phyloP scores from a whole-genome alignment of 176 grass and related monocot species.

The bread wheat (Triticum aestivum) region DNA sequence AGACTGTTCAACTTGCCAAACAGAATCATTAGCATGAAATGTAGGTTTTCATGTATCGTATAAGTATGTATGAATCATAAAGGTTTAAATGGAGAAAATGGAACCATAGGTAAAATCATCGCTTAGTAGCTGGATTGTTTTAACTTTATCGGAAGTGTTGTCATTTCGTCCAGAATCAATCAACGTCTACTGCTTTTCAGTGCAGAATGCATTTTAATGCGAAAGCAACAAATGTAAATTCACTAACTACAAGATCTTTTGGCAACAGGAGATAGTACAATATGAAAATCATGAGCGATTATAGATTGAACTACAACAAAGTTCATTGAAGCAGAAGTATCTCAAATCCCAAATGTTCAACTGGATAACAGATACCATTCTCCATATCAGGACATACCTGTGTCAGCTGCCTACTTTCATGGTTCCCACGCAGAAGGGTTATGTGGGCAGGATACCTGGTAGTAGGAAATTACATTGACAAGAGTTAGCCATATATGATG shows the following conservation, averaged over 20 bases:
- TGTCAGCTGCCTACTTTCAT: conserved; percentile 97
- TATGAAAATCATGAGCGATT: background rate
- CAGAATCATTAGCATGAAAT: background rate
- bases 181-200: background rate
- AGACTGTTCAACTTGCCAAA: background rate
- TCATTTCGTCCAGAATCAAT: background rate
- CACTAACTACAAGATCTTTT: background rate
- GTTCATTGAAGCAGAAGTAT: background rate
- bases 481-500: conserved; percentile 12
- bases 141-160: background rate
- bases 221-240: background rate
- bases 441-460: conserved; percentile 97
- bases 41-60: background rate
- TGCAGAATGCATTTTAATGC: background rate
- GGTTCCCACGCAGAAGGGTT: conserved; percentile 96
- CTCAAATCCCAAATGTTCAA: conserved; percentile 3
- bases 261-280: background rate
- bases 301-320: background rate
- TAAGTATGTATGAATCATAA: no score
- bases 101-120: background rate
- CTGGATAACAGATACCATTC: background rate
- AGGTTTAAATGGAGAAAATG: background rate
- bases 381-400: conserved; percentile 59
- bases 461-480: conserved; percentile 3
- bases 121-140: background rate